phyloP scores from a whole-genome alignment of 257 asterid species.

The Solanum virginianum region DNA sequence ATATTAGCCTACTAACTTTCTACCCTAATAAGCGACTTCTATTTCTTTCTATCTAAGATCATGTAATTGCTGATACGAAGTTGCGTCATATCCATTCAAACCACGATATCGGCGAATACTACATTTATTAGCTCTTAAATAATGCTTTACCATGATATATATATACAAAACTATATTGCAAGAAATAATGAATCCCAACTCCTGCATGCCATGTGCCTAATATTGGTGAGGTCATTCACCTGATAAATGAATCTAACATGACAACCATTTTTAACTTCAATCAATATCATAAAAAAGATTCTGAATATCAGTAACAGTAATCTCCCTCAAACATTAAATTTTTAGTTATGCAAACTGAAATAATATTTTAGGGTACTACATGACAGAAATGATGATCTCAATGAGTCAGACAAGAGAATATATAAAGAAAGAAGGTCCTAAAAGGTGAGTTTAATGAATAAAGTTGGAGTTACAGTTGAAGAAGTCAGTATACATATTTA shows the following conservation, averaged over 20 bases:
- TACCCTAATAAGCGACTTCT: too few species aligned
- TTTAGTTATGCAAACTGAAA: neutral
- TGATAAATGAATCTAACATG: neutral
- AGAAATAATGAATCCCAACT: neutral
- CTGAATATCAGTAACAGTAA: neutral
- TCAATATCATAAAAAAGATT: neutral
- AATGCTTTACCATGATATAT: too few species aligned
- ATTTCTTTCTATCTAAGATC: too few species aligned
- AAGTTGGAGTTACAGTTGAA: neutral
- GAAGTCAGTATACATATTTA: neutral
- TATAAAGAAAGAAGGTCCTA: neutral
- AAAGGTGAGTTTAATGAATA: neutral
- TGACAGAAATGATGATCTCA: neutral
- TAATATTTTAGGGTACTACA: neutral
- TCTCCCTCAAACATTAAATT: neutral
- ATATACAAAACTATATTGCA: neutral
- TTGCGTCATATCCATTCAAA: too few species aligned
- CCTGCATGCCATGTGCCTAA: neutral
- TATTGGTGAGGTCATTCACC: neutral
- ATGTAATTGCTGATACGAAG: too few species aligned
- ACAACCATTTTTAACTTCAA: neutral
- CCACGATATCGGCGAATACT: too few species aligned
- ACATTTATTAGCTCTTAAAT: too few species aligned
- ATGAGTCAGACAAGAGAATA: neutral
- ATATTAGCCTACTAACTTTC: too few species aligned